Evolutionary conservation across 345 rosid genomes (phyloP).

Genomic region (Murraya koenigii): DNA sequence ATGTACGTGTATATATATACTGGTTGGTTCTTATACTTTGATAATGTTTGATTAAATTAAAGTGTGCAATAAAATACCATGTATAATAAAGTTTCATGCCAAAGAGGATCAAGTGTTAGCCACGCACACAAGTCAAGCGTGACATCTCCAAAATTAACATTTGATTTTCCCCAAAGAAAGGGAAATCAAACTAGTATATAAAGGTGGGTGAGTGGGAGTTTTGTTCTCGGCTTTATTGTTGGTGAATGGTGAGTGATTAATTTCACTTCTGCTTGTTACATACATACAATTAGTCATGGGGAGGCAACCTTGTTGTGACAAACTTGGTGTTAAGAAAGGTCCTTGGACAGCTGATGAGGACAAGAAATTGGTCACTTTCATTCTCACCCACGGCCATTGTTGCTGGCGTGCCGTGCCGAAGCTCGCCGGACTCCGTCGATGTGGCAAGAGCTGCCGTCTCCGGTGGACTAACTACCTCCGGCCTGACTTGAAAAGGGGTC

Average conservation of each 20-base stretch:
- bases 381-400: conserved; percentile 60
- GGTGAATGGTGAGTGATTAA: neutral
- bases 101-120: neutral
- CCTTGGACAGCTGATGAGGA: conserved; percentile 82
- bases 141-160: conserved; percentile 2
- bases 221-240: conserved; percentile 8
- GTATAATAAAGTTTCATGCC: neutral
- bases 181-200: conserved; percentile 32
- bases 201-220: conserved; percentile 43
- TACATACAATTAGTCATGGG: conserved; percentile 31
- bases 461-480: conserved; percentile 89
- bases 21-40: too few species aligned
- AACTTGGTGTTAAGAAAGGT: conserved; percentile 65
- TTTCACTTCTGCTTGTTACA: neutral
- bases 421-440: conserved; percentile 69
- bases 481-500: conserved; percentile 72
- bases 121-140: conserved; percentile 21
- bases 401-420: conserved; percentile 78
- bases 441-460: conserved; percentile 82
- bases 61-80: neutral
- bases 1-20: too few species aligned
- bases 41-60: too few species aligned
- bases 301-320: conserved; percentile 71
- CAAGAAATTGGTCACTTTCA: conserved; percentile 56
- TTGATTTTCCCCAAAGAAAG: conserved; percentile 22